Evolutionary conservation across 2,329 filamentous ascomycete species (phyloP).

Genomic region (Penicillium paneum): DNA sequence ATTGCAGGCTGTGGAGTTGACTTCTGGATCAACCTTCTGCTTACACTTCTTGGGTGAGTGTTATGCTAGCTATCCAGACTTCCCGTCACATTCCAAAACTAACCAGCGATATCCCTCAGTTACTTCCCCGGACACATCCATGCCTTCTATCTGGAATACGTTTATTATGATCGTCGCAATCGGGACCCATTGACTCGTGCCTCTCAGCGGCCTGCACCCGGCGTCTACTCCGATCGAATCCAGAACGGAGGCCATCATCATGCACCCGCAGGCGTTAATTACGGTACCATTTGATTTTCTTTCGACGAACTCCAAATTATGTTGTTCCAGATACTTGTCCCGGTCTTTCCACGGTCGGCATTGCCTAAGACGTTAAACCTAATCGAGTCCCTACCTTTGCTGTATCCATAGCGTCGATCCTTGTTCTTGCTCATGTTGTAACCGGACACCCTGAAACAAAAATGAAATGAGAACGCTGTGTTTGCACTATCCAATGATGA

Average conservation of each 20-base stretch:
- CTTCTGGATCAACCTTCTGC: constrained; percentile 63
- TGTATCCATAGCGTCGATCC: constrained; percentile 2
- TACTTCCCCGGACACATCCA: constrained; percentile 76
- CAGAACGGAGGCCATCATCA: constrained; percentile 34
- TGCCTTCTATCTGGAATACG: constrained; percentile 77
- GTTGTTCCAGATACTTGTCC: no score
- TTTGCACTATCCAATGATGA: neutral
- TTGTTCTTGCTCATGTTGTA: neutral
- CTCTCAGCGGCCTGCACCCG: constrained; percentile 29
- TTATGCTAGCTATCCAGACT: neutral
- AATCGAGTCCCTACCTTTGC: neutral
- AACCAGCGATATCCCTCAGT: constrained; percentile 34
- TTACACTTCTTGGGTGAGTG: constrained; percentile 62
- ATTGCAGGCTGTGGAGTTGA: constrained; percentile 65
- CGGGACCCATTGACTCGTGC: constrained; percentile 23
- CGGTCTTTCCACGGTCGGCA: neutral
- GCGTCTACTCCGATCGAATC: constrained; percentile 42
- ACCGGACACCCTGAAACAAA: neutral
- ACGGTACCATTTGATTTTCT: constrained; percentile 23
- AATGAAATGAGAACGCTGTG: neutral
- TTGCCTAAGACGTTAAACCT: neutral
- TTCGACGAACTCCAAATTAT: neutral
- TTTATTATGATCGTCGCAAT: constrained; percentile 69
- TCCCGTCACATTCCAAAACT: constrained; percentile 3
- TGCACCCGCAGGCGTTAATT: constrained; percentile 13